phyloP scores from a whole-genome alignment of 2,329 filamentous ascomycete species.

The Beauveria varroae region DNA sequence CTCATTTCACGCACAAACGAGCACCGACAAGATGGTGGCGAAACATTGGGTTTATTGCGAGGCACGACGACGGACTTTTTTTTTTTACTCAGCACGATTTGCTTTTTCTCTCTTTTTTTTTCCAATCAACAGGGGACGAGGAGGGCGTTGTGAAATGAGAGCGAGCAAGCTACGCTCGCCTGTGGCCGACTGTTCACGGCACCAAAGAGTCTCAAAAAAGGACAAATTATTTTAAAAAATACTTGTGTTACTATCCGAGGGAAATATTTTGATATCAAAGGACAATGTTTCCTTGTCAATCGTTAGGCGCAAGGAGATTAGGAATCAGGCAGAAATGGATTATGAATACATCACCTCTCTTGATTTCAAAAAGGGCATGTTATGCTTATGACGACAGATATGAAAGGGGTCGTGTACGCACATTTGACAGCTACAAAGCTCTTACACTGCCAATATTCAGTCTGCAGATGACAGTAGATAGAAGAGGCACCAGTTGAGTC shows the following conservation, averaged over 20 bases:
- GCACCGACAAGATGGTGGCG: background rate
- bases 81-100: background rate
- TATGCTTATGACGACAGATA: background rate
- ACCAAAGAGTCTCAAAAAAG: background rate
- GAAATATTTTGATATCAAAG: background rate
- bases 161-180: background rate
- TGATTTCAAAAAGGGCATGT: background rate
- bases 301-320: background rate
- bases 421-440: too few species aligned
- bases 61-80: background rate
- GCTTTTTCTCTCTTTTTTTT: background rate
- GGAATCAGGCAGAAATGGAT: background rate
- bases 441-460: background rate
- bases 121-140: background rate
- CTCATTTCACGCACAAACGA: background rate
- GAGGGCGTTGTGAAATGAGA: background rate
- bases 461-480: background rate
- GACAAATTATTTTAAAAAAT: background rate
- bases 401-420: background rate
- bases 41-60: background rate
- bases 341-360: slow-evolving; percentile 6
- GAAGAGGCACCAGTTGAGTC: background rate
- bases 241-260: slow-evolving; percentile 7
- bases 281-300: background rate
- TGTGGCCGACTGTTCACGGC: background rate